Percentiles rank a stretch among this genome's conserved stretches.
Conservation (phyloP, 2,329 filamentous ascomycete species). For the Achaetomium macrosporum region DNA sequence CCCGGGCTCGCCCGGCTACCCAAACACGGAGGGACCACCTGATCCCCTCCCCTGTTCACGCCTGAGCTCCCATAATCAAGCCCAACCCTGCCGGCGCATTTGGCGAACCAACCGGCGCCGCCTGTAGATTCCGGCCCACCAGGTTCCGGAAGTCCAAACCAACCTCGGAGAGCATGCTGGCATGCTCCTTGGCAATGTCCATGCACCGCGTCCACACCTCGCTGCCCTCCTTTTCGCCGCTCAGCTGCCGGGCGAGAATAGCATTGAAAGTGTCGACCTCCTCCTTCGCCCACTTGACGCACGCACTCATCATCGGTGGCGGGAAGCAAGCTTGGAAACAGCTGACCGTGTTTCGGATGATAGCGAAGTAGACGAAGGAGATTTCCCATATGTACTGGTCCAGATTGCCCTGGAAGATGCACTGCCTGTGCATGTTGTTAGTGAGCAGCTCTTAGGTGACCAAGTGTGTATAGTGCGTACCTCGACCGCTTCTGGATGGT, state of each 20-base stretch:
- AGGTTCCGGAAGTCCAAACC: slow-evolving; percentile 84
- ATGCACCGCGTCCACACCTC: slow-evolving; percentile 78
- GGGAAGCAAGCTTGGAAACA: slow-evolving; percentile 87
- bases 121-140: slow-evolving; percentile 55
- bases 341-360: slow-evolving; percentile 87
- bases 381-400: slow-evolving; percentile 92
- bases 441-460: neutral
- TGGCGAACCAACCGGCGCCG: slow-evolving; percentile 18
- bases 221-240: slow-evolving; percentile 72
- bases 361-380: slow-evolving; percentile 90
- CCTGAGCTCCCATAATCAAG: slow-evolving; percentile 22
- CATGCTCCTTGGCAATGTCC: slow-evolving; percentile 73
- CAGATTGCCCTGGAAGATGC: slow-evolving; percentile 90
- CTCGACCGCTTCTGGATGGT: slow-evolving; percentile 77
- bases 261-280: slow-evolving; percentile 87
- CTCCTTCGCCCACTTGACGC: slow-evolving; percentile 97
- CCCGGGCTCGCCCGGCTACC: too few relatives aligned
- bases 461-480: slow-evolving; percentile 41
- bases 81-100: slow-evolving; percentile 38
- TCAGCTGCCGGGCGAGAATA: slow-evolving; percentile 76
- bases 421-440: slow-evolving; percentile 56
- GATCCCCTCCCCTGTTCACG: neutral
- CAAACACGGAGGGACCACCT: too few relatives aligned
- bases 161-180: slow-evolving; percentile 72
- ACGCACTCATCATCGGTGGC: slow-evolving; percentile 81